Evolutionary conservation across 2,329 filamentous ascomycete genomes (phyloP), one percentile per base, ranked within the genome.

Genomic region (Dichotomopilus funicola): DNA sequence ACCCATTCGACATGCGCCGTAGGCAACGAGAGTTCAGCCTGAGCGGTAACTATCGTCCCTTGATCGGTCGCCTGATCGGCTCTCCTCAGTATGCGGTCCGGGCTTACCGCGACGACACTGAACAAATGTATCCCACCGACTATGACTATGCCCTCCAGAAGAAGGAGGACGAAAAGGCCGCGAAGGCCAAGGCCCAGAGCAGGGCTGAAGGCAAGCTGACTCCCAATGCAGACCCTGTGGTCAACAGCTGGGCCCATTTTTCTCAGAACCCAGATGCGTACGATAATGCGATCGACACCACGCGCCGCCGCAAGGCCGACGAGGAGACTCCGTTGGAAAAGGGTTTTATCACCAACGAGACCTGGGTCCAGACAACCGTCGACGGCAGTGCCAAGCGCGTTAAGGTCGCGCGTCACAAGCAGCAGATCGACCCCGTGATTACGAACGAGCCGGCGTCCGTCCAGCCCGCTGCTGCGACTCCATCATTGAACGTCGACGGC

Each of bases 71-170:
- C 27, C 89, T 91, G 65, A 75, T 85, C 49, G 79, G 82, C 2
- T 71, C 77, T 6, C 81, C 89, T 6, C 80, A 78, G 9, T 86
- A 85, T 55, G 81, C 89, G 56, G 80, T 96, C 9, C 85, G 80
- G 65, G 72, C 76, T 5, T 97, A 96, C 67, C 67, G 68, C 3
- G 79, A 84, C 34, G 83, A 86, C 36, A 82, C 86, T 37, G 85
- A 95, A 72, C 91, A 97, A 72, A 85, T 97, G 72, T 87, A 95
- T 3, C 82, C 87, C 58, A 99, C 94, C 0, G 94, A 99, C 69
- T 66, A 94, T 55, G 89, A 96, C 63, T 73, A 79, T 50, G 72
- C 92, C 58, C 75, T 76, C 57, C 72, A 73, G 38, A 69, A 72
- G 37, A 71, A 72, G 55, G 62, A 65, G 1, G 59, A 63, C 46